Evolutionary conservation across 345 rosid genomes (phyloP), one percentile per base, ranked within the genome.

Genomic region (Ailanthus altissimus): DNA sequence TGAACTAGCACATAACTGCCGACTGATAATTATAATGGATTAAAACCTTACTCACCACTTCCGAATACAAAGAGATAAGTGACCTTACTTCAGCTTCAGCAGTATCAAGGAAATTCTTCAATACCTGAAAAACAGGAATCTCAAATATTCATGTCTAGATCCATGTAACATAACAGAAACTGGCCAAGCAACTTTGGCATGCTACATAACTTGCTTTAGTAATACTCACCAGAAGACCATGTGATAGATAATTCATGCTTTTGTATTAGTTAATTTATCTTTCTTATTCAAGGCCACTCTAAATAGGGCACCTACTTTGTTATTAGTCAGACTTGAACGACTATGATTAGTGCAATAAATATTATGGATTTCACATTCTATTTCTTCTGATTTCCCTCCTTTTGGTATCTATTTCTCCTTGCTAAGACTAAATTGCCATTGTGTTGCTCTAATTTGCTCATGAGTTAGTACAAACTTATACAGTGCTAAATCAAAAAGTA

Each of bases 61-160:
- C 97, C 43, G 89, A 73, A 82, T 96, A 96, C 68, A 96, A 85
- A 56, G 91, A 85, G 71, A 87, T 85, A 72, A 96, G 94, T 5
- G 84, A 85, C 87, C 90, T 88, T 36, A 92, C 99, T 83, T 91
- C 95, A 69, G 91, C 94, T 91, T 92, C 97, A 75, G 99, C 99
- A 2, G 92, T 90, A 77, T 86, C 86, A 75, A 93, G 97, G 85
- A 96, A 96, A 50, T 81, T 82, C 79, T 91, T 96, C 83, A 92
- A 75, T 38, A 85, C 98, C 98, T 96, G 85, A 70, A 74, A 69
- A 59, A 5, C 26, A 60, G 15, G 63, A 36, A 47, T 13, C 46
- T 74, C 56, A 60, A 16, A 67, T 12, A 38, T 61, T 54, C 36
- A 63, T 1, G 28, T 14, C 13, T 65, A 66, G 36, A 12, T 25